Conservation (phyloP, 305 asterid species). For the Fraxinus xanthoxyloides region DNA sequence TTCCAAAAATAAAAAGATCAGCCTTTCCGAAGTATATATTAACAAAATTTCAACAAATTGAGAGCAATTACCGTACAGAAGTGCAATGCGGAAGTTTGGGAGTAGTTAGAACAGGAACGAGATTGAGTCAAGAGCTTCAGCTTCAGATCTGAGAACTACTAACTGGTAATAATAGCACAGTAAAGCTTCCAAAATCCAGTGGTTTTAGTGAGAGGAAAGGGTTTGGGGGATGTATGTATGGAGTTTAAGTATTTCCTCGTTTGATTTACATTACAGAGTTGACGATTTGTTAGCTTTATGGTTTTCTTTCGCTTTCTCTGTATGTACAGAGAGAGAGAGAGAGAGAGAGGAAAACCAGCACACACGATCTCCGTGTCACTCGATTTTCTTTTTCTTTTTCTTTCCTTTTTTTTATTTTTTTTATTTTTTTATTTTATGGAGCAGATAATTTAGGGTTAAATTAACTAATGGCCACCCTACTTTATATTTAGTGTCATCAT, state of each 20-base stretch:
- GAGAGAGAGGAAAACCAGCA: conserved; percentile 18
- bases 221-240: not conserved
- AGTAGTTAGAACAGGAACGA: conserved; percentile 24
- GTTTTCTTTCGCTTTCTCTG: conserved; percentile 8
- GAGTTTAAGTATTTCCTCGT: conserved; percentile 1
- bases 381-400: not conserved
- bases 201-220: not conserved
- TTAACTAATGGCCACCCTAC: not conserved
- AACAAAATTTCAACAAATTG: not conserved
- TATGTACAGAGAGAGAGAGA: conserved; percentile 4
- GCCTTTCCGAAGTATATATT: not conserved
- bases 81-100: conserved; percentile 26
- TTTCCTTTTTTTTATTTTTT: not conserved
- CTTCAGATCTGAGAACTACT: conserved; percentile 44
- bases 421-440: not conserved
- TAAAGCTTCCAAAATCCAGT: not conserved
- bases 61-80: conserved; percentile 27
- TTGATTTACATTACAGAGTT: not conserved
- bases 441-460: too few species aligned
- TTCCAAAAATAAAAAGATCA: not conserved
- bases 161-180: conserved; percentile 3
- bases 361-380: conserved; percentile 28
- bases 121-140: conserved; percentile 30
- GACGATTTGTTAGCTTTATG: not conserved
- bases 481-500: too few species aligned